Evolutionary conservation across 148 eudicot genomes (phyloP).

Genomic region (Chenopodium album): DNA sequence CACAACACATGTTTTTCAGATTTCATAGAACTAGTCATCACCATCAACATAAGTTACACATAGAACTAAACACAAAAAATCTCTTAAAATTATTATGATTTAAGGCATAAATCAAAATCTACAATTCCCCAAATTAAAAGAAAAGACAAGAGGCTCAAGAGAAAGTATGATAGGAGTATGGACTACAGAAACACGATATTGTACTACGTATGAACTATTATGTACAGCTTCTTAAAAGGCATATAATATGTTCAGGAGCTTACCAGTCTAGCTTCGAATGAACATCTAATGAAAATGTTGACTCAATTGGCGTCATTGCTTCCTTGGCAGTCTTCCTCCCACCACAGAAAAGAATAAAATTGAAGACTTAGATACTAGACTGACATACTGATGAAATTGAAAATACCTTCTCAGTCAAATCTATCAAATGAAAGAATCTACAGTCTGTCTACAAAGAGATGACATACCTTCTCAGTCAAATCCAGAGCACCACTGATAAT

Average conservation of each 20-base stretch:
- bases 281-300: slow-evolving; percentile 87
- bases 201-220: neutral
- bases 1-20: neutral
- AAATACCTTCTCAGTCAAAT: neutral
- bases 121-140: too few species aligned
- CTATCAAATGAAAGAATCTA: neutral
- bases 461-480: slow-evolving; percentile 68
- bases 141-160: neutral
- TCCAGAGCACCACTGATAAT: slow-evolving; percentile 86
- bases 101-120: neutral
- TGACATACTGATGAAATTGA: too few species aligned
- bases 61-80: neutral
- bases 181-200: neutral
- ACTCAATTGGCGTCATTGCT: slow-evolving; percentile 98
- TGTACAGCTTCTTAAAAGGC: neutral
- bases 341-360: neutral
- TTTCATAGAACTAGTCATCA: neutral
- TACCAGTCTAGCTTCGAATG: slow-evolving; percentile 86
- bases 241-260: slow-evolving; percentile 15
- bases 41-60: neutral
- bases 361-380: too few species aligned
- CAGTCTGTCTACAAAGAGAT: neutral
- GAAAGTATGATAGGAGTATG: neutral
- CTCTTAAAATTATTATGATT: neutral
- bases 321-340: slow-evolving; percentile 80